Base-by-base conservation (phyloP, 495 filamentous ascomycete species). In the Friedmanniomyces simplex region DNA sequence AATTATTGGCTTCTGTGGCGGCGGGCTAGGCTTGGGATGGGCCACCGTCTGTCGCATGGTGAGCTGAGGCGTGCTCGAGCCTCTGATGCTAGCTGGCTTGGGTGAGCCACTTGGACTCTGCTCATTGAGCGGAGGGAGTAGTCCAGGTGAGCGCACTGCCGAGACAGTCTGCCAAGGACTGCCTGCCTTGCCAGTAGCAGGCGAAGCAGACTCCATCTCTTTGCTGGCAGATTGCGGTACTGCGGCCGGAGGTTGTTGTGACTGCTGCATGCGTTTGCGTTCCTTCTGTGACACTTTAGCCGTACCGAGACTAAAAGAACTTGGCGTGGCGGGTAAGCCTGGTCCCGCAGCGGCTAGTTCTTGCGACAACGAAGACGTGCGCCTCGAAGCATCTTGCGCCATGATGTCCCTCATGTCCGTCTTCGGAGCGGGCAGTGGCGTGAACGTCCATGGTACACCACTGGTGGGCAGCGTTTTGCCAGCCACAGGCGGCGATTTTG, bases 251-350 rank as follows among this genome's bases (percentile, higher is more conserved):
- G 58, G 55, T 14, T 52, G 55, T 24, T 62, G 57, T 8, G 59
- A 50, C 36, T 84, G 74, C 55, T 86, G 83, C 58, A 79, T 71
- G 66, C 80, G 88, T 72, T 95, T 96, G 12, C 89, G 82, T 66
- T 96, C 91, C 66, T 89, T 91, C 61, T 97, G 93, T 0, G 89
- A 93, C 42, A 94, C 61, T 61, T 82, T 95, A 68, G 67, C 72
- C 6, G 52, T 41, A 16, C 50, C 51, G 5, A 60, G 51, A n/a
- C 16, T 53, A 21, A 60, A 52, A 1, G 56, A 52, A 16, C 30
- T 32, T 13, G 45, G 49, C 10, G 42, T 52, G 6, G 46, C 60
- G 1, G 37, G 50, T 14, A 45, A 41, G 24, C 8, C 25, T 5
- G 57, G n/a, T 21, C 16, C n/a, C 22, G 56, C 73, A 1, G 70